Conservation (phyloP, 2,329 filamentous ascomycete species). For the Mariannaea sp. region DNA sequence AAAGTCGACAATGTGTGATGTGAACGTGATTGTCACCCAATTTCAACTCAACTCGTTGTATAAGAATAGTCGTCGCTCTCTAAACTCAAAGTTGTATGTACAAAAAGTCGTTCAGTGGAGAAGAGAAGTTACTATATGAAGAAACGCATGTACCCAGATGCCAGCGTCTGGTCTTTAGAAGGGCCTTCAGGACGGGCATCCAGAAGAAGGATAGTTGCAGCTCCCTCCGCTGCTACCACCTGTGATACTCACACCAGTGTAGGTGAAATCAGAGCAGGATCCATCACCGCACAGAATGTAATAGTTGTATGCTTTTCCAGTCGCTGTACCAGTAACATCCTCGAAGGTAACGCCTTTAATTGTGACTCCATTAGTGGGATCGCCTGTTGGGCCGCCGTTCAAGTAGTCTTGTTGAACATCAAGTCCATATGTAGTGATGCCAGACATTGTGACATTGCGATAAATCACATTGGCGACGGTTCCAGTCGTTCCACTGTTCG, state of each 20-base stretch:
- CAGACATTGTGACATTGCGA: slow-evolving; percentile 46
- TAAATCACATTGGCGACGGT: slow-evolving; percentile 48
- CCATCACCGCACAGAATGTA: slow-evolving; percentile 55
- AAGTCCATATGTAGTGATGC: slow-evolving; percentile 45
- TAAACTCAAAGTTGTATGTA: no score
- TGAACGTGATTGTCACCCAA: no score
- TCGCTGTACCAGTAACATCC: slow-evolving; percentile 44
- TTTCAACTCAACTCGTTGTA: no score
- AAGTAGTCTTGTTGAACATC: slow-evolving; percentile 49
- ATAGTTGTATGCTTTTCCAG: slow-evolving; percentile 44
- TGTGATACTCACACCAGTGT: slow-evolving; percentile 51
- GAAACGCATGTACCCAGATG: background rate
- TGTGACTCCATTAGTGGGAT: slow-evolving; percentile 50
- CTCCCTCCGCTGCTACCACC: slow-evolving; percentile 45
- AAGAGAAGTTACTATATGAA: background rate
- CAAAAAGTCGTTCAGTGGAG: background rate
- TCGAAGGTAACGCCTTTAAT: slow-evolving; percentile 51
- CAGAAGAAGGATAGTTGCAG: slow-evolving; percentile 21
- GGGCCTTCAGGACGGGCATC: slow-evolving; percentile 45
- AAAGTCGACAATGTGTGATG: no score
- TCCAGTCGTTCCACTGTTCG: slow-evolving; percentile 50
- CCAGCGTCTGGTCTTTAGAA: background rate
- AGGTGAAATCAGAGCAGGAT: slow-evolving; percentile 54
- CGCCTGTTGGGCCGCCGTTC: slow-evolving; percentile 49
- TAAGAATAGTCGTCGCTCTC: no score